A percentile compares a stretch with the other conserved stretches of the same genome.
These are phyloP conservation scores for Eucalyptus polyanthemos DNA, from an alignment of 345 rosid genomes.

Conservation along the genomic window DNA sequence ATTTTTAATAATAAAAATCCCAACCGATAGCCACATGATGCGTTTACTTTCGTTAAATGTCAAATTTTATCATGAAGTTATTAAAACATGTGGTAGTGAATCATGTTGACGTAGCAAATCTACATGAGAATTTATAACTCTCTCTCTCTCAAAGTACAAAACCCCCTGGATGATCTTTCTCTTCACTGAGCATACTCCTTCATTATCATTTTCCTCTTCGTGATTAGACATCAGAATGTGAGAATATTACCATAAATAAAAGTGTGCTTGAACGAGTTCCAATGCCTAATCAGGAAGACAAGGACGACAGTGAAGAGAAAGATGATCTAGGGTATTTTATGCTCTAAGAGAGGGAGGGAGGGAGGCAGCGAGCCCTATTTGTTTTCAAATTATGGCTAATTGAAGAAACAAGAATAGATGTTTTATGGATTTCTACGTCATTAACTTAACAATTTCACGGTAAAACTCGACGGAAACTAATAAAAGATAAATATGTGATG, in stretches of 20 bases:
- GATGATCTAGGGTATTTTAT: not conserved
- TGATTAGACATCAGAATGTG: too few species aligned
- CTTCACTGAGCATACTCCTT: too few species aligned
- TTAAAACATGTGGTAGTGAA: not conserved
- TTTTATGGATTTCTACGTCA: fast-evolving
- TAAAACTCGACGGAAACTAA: fast-evolving
- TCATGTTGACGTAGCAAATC: too few species aligned
- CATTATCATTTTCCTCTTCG: too few species aligned
- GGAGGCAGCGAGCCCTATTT: not conserved
- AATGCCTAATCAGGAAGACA: too few species aligned
- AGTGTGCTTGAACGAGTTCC: too few species aligned
- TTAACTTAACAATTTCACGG: fast-evolving
- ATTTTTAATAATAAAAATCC: fast-evolving
- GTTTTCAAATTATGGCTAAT: too few species aligned
- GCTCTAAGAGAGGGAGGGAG: not conserved
- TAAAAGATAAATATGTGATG: fast-evolving
- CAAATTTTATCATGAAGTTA: not conserved
- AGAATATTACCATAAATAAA: too few species aligned
- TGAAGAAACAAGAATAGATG: too few species aligned
- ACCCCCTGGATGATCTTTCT: not conserved
- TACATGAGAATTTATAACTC: not conserved
- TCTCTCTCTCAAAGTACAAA: not conserved
- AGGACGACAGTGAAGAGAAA: too few species aligned
- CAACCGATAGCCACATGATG: fast-evolving
- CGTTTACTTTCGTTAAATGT: not conserved